Evolutionary conservation across 2,329 filamentous ascomycete species (phyloP).

Genomic region (Pseudophaeomoniella oleicola): DNA sequence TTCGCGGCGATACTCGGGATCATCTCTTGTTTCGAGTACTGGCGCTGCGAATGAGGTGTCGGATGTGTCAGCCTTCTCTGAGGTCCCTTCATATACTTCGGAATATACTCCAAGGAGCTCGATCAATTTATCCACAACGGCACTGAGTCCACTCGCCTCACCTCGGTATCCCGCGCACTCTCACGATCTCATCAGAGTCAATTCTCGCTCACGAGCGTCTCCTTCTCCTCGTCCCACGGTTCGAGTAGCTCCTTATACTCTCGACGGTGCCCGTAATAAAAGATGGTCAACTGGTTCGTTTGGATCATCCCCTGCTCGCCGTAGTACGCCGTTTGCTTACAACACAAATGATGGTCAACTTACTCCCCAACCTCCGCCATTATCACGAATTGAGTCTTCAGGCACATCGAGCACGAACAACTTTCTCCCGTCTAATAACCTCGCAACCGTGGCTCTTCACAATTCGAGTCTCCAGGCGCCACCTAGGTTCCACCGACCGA

Average conservation of each 20-base stretch:
- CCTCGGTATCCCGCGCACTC: slow-evolving; percentile 46
- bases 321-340: slow-evolving; percentile 48
- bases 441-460: slow-evolving; percentile 1
- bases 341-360: slow-evolving; percentile 43
- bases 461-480: slow-evolving; percentile 1
- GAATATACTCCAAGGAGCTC: slow-evolving; percentile 52
- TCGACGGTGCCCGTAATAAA: slow-evolving; percentile 54
- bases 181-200: slow-evolving; percentile 36
- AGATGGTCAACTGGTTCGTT: slow-evolving; percentile 68
- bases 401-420: slow-evolving; percentile 28
- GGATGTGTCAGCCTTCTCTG: slow-evolving; percentile 57
- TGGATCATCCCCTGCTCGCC: slow-evolving; percentile 39
- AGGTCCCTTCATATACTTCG: slow-evolving; percentile 42
- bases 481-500: slow-evolving; percentile 4
- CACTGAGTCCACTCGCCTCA: slow-evolving; percentile 59
- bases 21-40: slow-evolving; percentile 54
- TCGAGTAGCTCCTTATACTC: slow-evolving; percentile 55
- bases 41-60: slow-evolving; percentile 39
- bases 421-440: slow-evolving; percentile 9
- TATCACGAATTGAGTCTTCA: slow-evolving; percentile 19
- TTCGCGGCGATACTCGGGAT: slow-evolving; percentile 52
- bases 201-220: slow-evolving; percentile 54
- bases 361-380: slow-evolving; percentile 35
- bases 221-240: slow-evolving; percentile 55
- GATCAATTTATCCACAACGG: slow-evolving; percentile 51